Conservation (phyloP, 2,329 filamentous ascomycete species). For the Alternaria arbusti region DNA sequence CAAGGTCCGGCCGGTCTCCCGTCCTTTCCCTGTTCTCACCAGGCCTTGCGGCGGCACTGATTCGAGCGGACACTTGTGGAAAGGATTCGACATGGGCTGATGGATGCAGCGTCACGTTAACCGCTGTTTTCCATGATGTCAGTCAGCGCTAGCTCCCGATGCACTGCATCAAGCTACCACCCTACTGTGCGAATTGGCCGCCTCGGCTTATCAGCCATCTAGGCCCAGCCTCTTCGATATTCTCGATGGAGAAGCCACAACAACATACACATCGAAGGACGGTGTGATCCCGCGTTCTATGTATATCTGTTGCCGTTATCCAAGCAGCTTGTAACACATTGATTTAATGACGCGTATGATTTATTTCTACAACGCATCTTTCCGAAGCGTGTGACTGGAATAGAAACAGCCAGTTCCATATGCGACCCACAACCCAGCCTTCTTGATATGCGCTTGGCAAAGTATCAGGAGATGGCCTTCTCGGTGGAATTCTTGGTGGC, state of each 20-base stretch:
- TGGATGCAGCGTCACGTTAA: conserved; percentile 35
- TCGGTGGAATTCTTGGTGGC: background rate
- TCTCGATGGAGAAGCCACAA: background rate
- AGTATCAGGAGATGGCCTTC: background rate
- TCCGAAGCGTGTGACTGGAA: background rate
- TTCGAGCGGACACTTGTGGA: conserved; percentile 40
- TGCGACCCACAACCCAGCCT: background rate
- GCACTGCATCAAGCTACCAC: conserved; percentile 18
- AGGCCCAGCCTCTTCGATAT: conserved; percentile 12
- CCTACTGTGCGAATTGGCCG: conserved; percentile 19
- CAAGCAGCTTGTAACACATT: background rate
- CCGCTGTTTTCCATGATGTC: conserved; percentile 37
- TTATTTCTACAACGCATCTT: background rate
- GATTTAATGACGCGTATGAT: background rate
- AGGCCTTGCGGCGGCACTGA: conserved; percentile 26
- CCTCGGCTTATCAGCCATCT: conserved; percentile 24
- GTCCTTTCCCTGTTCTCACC: conserved; percentile 34
- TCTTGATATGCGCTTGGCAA: background rate
- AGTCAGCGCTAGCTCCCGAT: conserved; percentile 31
- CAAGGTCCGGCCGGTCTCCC: conserved; percentile 42
- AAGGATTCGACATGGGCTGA: conserved; percentile 47
- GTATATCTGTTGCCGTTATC: background rate
- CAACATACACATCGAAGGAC: background rate
- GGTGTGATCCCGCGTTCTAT: background rate
- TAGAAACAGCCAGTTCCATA: background rate